A percentile compares a stretch with the other conserved stretches of the same genome.
Evolutionary conservation across 148 eudicot species (phyloP).

Genomic region (Cornus florida): DNA sequence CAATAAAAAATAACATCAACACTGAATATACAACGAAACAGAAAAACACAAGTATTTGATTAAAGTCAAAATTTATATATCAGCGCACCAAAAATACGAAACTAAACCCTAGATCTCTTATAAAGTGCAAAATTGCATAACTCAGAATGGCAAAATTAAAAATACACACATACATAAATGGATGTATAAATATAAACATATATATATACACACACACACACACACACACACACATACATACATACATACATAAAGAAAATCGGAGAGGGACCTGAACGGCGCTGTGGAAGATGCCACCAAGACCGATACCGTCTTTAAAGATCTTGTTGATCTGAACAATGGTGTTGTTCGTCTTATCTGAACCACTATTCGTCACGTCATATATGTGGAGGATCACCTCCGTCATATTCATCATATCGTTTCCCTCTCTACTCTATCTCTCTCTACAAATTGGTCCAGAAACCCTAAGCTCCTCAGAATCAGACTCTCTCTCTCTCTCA

Average conservation of each 20-base stretch:
- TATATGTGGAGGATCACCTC: slow-evolving; percentile 74
- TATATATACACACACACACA: background rate
- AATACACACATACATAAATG: background rate
- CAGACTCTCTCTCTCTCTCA: background rate
- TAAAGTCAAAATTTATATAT: background rate
- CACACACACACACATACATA: background rate
- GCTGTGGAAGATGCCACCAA: slow-evolving; percentile 92
- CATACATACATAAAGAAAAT: background rate
- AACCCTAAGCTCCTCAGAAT: slow-evolving; percentile 10
- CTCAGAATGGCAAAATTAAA: background rate
- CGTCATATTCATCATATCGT: slow-evolving; percentile 40
- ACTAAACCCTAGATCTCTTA: slow-evolving; percentile 47
- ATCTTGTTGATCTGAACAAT: slow-evolving; percentile 84
- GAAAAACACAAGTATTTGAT: background rate
- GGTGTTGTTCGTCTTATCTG: slow-evolving; percentile 83
- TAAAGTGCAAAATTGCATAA: slow-evolving; percentile 1
- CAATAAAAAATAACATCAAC: background rate
- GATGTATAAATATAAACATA: background rate
- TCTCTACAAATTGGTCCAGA: background rate
- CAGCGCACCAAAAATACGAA: background rate
- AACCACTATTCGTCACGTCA: slow-evolving; percentile 82
- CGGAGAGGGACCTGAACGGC: slow-evolving; percentile 65
- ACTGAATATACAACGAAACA: background rate
- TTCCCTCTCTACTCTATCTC: background rate
- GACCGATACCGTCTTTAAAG: slow-evolving; percentile 87